Conservation (phyloP, 2,329 filamentous ascomycete genomes). For the Cadophora gregata region DNA sequence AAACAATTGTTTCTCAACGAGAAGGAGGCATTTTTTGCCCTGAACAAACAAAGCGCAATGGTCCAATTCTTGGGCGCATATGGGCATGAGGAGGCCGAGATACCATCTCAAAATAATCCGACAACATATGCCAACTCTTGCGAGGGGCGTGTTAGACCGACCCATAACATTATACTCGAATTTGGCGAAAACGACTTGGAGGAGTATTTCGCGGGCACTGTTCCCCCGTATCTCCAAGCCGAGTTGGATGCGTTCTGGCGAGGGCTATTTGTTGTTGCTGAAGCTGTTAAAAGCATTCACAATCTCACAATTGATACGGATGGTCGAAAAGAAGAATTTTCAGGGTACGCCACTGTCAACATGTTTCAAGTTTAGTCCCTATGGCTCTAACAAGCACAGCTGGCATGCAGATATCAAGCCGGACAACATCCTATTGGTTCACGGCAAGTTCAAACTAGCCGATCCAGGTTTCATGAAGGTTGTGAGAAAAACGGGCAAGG, state of each 20-base stretch:
- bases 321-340: too few species aligned
- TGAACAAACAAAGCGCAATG: too few species aligned
- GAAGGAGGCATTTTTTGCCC: too few species aligned
- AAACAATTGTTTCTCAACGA: too few species aligned
- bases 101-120: too few species aligned
- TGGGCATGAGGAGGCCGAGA: too few species aligned
- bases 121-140: too few species aligned
- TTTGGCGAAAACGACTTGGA: slow-evolving; percentile 45
- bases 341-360: too few species aligned
- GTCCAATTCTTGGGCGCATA: too few species aligned
- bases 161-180: slow-evolving; percentile 33
- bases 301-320: slow-evolving; percentile 27
- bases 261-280: slow-evolving; percentile 42
- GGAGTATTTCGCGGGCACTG: slow-evolving; percentile 39
- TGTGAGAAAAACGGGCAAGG: neutral
- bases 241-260: slow-evolving; percentile 45
- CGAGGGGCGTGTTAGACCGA: too few species aligned
- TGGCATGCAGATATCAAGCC: slow-evolving; percentile 48
- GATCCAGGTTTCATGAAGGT: slow-evolving; percentile 48
- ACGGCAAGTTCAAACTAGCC: slow-evolving; percentile 46
- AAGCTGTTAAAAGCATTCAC: slow-evolving; percentile 43
- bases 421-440: slow-evolving; percentile 45
- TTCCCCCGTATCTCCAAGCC: slow-evolving; percentile 38
- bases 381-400: too few species aligned
- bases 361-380: too few species aligned